Conservation (phyloP, 805 yeast species). For the Wickerhamomyces strasburgensis region DNA sequence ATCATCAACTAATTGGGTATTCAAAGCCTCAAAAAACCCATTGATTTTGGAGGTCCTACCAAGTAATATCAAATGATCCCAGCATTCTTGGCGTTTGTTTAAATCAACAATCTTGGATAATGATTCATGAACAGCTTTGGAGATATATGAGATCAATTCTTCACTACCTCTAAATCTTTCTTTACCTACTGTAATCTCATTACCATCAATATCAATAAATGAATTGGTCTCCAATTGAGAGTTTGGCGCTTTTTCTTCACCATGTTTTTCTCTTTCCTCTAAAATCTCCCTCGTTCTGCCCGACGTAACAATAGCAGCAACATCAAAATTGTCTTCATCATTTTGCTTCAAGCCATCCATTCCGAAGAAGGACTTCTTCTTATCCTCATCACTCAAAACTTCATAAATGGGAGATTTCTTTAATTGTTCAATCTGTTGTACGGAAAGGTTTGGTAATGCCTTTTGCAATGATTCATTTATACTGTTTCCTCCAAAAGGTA, state of each 20-base stretch:
- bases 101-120: constrained; percentile 59
- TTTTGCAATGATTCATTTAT: constrained; percentile 52
- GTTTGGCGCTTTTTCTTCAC: constrained; percentile 43
- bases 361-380: constrained; percentile 57
- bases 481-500: constrained; percentile 56
- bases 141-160: constrained; percentile 49
- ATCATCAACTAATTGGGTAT: constrained; percentile 52
- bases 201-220: constrained; percentile 58
- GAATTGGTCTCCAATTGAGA: constrained; percentile 67
- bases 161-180: constrained; percentile 83
- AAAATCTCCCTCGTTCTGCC: constrained; percentile 68
- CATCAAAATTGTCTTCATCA: constrained; percentile 77
- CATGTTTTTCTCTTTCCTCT: constrained; percentile 54
- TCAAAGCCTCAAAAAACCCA: constrained; percentile 71
- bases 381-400: constrained; percentile 65
- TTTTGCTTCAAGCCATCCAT: constrained; percentile 41
- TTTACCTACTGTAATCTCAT: constrained; percentile 67
- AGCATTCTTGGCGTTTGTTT: constrained; percentile 71
- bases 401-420: constrained; percentile 76
- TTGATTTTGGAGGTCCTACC: constrained; percentile 74
- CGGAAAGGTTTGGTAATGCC: constrained; percentile 53
- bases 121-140: constrained; percentile 47
- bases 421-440: constrained; percentile 63
- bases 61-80: constrained; percentile 73
- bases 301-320: constrained; percentile 82